Conservation (phyloP, 129 eudicot species). For the Tagetes patula region DNA sequence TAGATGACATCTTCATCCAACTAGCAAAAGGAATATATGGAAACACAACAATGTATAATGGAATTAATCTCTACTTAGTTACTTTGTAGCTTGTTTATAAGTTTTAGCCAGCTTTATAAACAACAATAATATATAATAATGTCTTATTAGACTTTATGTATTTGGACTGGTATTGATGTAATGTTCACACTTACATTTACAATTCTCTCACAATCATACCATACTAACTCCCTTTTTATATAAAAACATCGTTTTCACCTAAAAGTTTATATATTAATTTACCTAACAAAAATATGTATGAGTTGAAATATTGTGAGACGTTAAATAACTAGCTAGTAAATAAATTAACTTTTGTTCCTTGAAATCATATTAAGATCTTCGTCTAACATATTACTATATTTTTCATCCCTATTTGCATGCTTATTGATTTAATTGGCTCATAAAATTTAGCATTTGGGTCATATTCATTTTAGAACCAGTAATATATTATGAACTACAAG, state of each 20-base stretch:
- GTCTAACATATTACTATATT: too few relatives aligned
- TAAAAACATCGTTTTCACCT: background rate
- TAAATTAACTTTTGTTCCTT: background rate
- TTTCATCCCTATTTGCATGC: too few relatives aligned
- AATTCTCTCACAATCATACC: constrained; percentile 21
- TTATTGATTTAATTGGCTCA: too few relatives aligned
- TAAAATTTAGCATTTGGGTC: too few relatives aligned
- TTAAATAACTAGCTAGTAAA: background rate
- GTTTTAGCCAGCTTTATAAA: background rate
- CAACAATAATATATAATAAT: background rate
- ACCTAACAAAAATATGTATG: background rate
- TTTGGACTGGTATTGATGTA: constrained; percentile 7
- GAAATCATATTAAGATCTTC: background rate
- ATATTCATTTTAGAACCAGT: too few relatives aligned
- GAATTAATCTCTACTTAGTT: background rate
- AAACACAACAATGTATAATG: constrained; percentile 1
- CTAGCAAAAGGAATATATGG: constrained; percentile 12
- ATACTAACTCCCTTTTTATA: background rate
- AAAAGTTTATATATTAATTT: background rate
- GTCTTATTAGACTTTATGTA: background rate
- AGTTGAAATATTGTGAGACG: background rate
- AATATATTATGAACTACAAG: too few relatives aligned
- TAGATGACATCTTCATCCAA: constrained; percentile 19
- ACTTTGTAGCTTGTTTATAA: background rate
- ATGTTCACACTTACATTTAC: constrained; percentile 11